Conservation (phyloP, 345 rosid genomes). For the Psidium friedrichsthalianum region DNA sequence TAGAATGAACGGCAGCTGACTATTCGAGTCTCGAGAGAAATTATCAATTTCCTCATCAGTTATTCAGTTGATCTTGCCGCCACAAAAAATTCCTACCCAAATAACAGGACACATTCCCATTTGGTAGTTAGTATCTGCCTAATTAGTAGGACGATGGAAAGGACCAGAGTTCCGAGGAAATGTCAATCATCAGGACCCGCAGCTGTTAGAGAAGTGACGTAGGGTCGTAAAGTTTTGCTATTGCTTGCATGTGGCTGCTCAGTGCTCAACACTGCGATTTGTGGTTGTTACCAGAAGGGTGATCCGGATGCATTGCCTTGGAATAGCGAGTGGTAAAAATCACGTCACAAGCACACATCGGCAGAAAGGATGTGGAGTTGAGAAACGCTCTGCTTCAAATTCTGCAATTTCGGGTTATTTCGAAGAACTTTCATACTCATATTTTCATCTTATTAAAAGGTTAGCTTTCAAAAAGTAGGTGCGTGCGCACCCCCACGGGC, state of each 20-base stretch:
- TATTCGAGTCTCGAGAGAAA: neutral
- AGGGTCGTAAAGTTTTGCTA: neutral
- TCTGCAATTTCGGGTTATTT: neutral
- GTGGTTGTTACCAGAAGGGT: neutral
- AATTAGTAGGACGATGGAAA: neutral
- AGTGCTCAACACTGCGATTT: neutral
- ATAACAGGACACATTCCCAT: neutral
- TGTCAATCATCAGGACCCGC: neutral
- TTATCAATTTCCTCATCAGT: neutral
- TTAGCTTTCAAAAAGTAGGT: neutral
- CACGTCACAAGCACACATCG: neutral
- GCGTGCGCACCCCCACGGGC: neutral
- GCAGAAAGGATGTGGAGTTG: neutral
- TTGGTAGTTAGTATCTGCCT: neutral
- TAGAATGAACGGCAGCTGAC: fast-evolving
- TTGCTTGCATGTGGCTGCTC: neutral
- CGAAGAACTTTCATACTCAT: neutral
- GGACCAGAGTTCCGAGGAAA: neutral
- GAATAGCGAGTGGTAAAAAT: neutral
- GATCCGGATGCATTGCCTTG: neutral
- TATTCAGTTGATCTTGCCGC: neutral
- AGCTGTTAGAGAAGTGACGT: neutral
- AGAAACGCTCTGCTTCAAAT: neutral
- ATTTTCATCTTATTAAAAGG: neutral
- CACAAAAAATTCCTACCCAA: neutral